These are phyloP conservation scores for Penicillium turbatum DNA, from an alignment of 495 filamentous ascomycete species.

Conservation along the genomic window DNA sequence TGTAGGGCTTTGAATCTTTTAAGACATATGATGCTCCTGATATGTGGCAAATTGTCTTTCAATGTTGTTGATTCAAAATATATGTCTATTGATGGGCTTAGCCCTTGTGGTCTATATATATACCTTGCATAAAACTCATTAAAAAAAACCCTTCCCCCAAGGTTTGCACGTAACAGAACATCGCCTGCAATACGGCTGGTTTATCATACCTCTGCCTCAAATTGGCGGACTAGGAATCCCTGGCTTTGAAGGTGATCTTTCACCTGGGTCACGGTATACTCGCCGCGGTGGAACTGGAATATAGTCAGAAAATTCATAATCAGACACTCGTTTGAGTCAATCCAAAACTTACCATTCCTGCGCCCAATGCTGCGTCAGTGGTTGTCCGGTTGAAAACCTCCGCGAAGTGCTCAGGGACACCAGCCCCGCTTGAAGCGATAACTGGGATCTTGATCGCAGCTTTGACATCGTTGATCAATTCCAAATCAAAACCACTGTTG, in stretches of 20 bases:
- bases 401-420: conserved; percentile 80
- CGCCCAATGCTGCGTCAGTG: conserved; percentile 89
- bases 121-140: too few species aligned
- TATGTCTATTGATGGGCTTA: background rate
- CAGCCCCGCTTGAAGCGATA: conserved; percentile 91
- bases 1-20: too few species aligned
- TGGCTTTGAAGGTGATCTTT: conserved; percentile 72
- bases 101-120: background rate
- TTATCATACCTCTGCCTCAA: conserved; percentile 50
- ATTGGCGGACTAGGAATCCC: conserved; percentile 70
- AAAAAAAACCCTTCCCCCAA: too few species aligned
- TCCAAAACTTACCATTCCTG: conserved; percentile 70
- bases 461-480: conserved; percentile 87
- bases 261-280: conserved; percentile 93
- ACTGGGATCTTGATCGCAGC: conserved; percentile 80
- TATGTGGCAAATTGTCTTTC: too few species aligned
- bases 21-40: too few species aligned
- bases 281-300: conserved; percentile 78
- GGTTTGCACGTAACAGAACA: too few species aligned
- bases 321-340: background rate
- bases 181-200: background rate
- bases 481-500: conserved; percentile 91
- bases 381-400: conserved; percentile 84
- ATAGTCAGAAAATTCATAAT: conserved; percentile 10
- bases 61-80: background rate